Conservation (phyloP, 2,329 filamentous ascomycete species). For the Beauveria scarabaeidicola region DNA sequence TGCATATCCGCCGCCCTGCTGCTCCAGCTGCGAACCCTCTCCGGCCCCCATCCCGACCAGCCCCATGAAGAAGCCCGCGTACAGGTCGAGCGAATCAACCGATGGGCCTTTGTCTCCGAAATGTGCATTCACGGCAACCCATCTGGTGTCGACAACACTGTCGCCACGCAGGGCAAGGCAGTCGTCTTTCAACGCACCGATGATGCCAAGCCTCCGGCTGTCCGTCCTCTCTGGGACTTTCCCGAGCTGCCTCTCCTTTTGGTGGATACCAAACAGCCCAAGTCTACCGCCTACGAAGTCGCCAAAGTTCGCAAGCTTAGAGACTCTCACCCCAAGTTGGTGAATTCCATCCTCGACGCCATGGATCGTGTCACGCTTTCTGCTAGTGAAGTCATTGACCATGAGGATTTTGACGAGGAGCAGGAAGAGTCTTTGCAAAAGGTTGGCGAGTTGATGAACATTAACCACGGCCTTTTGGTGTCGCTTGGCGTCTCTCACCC, state of each 20-base stretch:
- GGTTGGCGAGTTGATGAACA: slow-evolving; percentile 79
- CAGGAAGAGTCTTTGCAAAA: slow-evolving; percentile 57
- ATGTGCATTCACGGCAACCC: slow-evolving; percentile 97
- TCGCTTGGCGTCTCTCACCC: slow-evolving; percentile 92
- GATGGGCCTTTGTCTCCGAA: slow-evolving; percentile 95
- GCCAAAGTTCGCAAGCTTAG: slow-evolving; percentile 72
- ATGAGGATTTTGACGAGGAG: slow-evolving; percentile 59
- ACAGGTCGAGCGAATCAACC: slow-evolving; percentile 91
- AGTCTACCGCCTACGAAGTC: slow-evolving; percentile 79
- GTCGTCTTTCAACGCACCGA: slow-evolving; percentile 81
- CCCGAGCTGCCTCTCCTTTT: slow-evolving; percentile 85
- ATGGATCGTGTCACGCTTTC: slow-evolving; percentile 65
- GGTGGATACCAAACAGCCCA: slow-evolving; percentile 80
- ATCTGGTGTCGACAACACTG: slow-evolving; percentile 94
- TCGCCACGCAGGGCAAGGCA: slow-evolving; percentile 86
- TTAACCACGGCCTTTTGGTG: slow-evolving; percentile 91
- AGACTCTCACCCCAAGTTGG: slow-evolving; percentile 63
- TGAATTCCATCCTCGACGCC: slow-evolving; percentile 72
- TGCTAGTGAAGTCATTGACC: slow-evolving; percentile 44
- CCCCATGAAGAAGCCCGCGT: slow-evolving; percentile 76
- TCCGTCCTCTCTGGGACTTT: slow-evolving; percentile 74
- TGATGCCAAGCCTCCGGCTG: slow-evolving; percentile 66
- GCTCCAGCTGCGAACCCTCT: slow-evolving; percentile 77
- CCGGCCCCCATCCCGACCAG: slow-evolving; percentile 87
- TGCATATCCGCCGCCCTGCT: slow-evolving; percentile 79